These are phyloP conservation scores for Verbena officinalis DNA, from an alignment of 257 asterid genomes.

Conservation along the genomic window DNA sequence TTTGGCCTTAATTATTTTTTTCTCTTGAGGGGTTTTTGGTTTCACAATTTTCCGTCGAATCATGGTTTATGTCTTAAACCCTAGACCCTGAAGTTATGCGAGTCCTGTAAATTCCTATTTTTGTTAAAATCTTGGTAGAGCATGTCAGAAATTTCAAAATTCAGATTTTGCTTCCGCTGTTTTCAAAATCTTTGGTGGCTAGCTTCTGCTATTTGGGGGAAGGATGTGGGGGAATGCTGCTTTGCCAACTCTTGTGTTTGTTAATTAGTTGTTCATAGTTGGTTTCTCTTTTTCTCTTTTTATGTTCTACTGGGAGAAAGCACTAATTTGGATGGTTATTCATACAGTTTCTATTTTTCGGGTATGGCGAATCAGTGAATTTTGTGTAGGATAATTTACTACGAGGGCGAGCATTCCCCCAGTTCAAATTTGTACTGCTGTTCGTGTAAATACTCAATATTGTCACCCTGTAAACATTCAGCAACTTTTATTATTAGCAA, in stretches of 20 bases:
- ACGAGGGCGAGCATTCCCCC: not conserved
- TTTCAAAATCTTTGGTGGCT: not conserved
- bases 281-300: no score
- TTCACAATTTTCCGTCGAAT: not conserved
- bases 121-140: not conserved
- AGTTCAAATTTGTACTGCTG: not conserved
- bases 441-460: slow-evolving; percentile 1
- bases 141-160: not conserved
- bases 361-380: slow-evolving; percentile 4
- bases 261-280: not conserved
- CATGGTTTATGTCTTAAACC: slow-evolving; percentile 19
- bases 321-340: slow-evolving; percentile 17
- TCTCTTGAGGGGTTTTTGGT: not conserved
- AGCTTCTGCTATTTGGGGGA: slow-evolving; percentile 1
- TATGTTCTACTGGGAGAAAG: slow-evolving; percentile 2
- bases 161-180: not conserved
- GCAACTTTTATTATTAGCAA: not conserved
- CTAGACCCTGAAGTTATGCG: slow-evolving; percentile 10
- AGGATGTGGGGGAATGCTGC: not conserved
- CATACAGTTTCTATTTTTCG: slow-evolving; percentile 17
- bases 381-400: slow-evolving; percentile 17
- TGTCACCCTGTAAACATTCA: not conserved
- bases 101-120: not conserved
- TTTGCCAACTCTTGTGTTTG: not conserved
- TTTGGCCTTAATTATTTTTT: not conserved